Evolutionary conservation across 768 basidiomycete species (phyloP), one percentile per base, ranked within the genome.

Genomic region (Amanita brunnescens): DNA sequence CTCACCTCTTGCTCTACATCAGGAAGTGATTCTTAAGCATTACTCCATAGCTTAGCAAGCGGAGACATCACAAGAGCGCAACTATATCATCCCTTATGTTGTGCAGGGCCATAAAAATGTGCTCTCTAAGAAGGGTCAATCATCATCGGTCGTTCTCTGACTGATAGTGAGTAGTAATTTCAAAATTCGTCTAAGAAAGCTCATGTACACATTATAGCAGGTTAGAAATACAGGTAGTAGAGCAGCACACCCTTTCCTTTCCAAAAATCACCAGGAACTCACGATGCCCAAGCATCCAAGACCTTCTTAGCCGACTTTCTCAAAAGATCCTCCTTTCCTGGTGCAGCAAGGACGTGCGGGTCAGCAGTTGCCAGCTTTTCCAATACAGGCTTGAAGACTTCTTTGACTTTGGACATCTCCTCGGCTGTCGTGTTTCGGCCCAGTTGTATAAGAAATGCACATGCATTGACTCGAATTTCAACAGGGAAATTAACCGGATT

Each of bases 391-490:
- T 69, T 64, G 21, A 77, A 67, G 39, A 66, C 65, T 5, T 75
- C 76, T 64, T 81, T 80, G 47, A 89, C 59, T 30, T 63, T 67
- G 21, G 67, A 64, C 50, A 81, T 62, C 26, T 76, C 72, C 3
- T 75, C 73, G 6, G 74, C 74, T 7, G 75, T 62, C 2, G 71
- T 67, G 58, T 81, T 73, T 57, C 75, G 76, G 30, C 76, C 76
- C 16, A 88, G 61, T 56, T 87, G 83, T 35, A 78, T 71, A 23
- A 92, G 66, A 53, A 92, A 73, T 6, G 83, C 77, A 61, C 87
- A 90, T 14, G 81, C 77, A 58, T 92, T 92, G 23, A 79, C 71
- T 42, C 87, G 79, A 52, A 92, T 78, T 68, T 91, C 90, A 16
- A 79, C 67, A n/a, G 84, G 84, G 59, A 81, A 83, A 54, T 78